Percentiles rank a stretch among this genome's conserved stretches.
These are phyloP conservation scores for Salix exigua DNA, from an alignment of 345 rosid genomes.

Conservation along the genomic window DNA sequence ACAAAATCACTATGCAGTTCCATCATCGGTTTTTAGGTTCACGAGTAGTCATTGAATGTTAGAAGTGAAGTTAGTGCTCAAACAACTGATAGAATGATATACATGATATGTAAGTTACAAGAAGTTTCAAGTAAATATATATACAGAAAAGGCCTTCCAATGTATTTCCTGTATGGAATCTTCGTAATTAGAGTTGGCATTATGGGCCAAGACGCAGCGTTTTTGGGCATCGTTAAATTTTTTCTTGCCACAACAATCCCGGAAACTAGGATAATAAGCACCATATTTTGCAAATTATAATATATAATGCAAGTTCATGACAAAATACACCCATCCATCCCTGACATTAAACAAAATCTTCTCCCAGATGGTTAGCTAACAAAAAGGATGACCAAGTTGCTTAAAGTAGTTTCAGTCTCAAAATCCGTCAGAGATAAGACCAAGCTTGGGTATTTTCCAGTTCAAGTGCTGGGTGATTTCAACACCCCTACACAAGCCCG, in stretches of 20 bases:
- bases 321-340: background rate
- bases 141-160: background rate
- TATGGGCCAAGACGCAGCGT: background rate
- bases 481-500: background rate
- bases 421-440: background rate
- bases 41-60: background rate
- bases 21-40: background rate
- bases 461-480: background rate
- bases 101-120: background rate
- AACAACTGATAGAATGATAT: background rate
- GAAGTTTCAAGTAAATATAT: background rate
- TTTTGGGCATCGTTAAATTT: background rate
- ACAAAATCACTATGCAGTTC: background rate
- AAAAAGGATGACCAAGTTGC: background rate
- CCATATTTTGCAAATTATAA: background rate
- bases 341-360: background rate
- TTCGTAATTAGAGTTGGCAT: background rate
- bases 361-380: background rate
- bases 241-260: background rate
- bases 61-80: background rate
- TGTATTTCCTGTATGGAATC: background rate
- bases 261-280: background rate
- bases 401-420: background rate
- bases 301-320: background rate
- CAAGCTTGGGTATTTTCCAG: background rate